A percentile compares a stretch with the other conserved stretches of the same genome.
Evolutionary conservation across 2,329 filamentous ascomycete species (phyloP).

Genomic region (Penicillium sclerotiorum): DNA sequence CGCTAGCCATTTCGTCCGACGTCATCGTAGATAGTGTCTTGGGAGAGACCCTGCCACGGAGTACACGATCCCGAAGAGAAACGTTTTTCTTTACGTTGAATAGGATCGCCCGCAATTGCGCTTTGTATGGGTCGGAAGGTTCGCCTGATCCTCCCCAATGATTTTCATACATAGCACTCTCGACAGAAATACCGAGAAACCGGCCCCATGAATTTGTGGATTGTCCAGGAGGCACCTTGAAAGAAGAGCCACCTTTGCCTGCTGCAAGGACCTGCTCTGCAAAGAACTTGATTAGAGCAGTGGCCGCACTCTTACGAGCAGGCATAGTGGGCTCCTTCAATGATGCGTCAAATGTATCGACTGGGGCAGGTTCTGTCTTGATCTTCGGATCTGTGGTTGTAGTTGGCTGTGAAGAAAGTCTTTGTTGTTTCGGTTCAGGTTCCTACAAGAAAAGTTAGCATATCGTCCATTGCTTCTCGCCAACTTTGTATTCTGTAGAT

Average conservation of each 20-base stretch:
- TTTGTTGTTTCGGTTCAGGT: conserved; percentile 46
- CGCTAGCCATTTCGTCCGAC: conserved; percentile 85
- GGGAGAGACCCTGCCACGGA: conserved; percentile 72
- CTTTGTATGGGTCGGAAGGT: conserved; percentile 58
- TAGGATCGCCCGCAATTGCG: conserved; percentile 72
- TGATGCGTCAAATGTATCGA: conserved; percentile 41
- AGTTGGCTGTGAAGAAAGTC: conserved; percentile 34
- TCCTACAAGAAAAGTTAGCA: conserved; percentile 38
- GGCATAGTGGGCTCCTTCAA: conserved; percentile 61
- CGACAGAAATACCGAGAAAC: conserved; percentile 74
- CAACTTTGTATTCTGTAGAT: no score
- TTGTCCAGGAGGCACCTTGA: conserved; percentile 64
- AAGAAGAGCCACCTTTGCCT: conserved; percentile 66
- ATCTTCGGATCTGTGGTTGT: conserved; percentile 24
- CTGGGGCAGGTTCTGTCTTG: conserved; percentile 39
- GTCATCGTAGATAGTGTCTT: conserved; percentile 84
- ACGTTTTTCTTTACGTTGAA: conserved; percentile 90
- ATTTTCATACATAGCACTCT: conserved; percentile 65
- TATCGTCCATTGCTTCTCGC: no score
- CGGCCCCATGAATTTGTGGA: conserved; percentile 68
- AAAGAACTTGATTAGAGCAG: conserved; percentile 71
- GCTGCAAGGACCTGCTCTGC: conserved; percentile 66
- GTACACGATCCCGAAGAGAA: conserved; percentile 72
- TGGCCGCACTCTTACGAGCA: conserved; percentile 68
- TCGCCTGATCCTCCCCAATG: conserved; percentile 54